phyloP scores from a whole-genome alignment of 2,329 filamentous ascomycete species.

The Phialophora expanda region DNA sequence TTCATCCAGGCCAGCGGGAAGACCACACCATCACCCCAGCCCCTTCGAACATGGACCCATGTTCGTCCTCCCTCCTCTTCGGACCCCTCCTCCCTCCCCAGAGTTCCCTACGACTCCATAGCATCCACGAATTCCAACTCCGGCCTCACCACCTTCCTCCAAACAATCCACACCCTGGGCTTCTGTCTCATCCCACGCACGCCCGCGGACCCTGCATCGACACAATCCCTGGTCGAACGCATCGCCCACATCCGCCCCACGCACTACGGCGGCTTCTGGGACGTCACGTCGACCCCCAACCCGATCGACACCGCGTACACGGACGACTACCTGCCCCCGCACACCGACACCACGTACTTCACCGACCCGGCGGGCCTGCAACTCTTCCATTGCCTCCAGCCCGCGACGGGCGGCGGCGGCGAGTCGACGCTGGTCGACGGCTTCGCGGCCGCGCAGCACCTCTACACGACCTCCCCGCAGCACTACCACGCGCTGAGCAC shows the following conservation, averaged over 20 bases:
- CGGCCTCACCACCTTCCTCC: constrained; percentile 33
- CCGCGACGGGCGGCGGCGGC: constrained; percentile 58
- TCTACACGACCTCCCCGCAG: constrained; percentile 60
- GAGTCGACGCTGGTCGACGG: constrained; percentile 84
- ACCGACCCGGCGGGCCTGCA: constrained; percentile 89
- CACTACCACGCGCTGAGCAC: constrained; percentile 64
- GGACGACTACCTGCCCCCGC: constrained; percentile 76
- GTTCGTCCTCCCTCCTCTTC: constrained; percentile 18
- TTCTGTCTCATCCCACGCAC: constrained; percentile 37
- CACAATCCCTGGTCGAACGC: constrained; percentile 73
- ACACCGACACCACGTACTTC: constrained; percentile 97
- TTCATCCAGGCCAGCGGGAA: constrained; percentile 40
- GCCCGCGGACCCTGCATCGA: constrained; percentile 63
- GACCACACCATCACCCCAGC: constrained; percentile 4
- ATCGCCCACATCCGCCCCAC: constrained; percentile 89
- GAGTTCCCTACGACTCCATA: constrained; percentile 64
- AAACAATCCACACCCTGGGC: constrained; percentile 34
- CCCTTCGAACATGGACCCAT: constrained; percentile 30
- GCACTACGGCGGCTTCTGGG: constrained; percentile 87
- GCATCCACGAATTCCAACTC: constrained; percentile 55
- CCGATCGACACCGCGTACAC: constrained; percentile 93
- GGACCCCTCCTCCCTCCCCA: constrained; percentile 21
- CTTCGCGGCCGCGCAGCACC: constrained; percentile 70
- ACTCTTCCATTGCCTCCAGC: constrained; percentile 69
- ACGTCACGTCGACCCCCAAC: constrained; percentile 87